A percentile compares a stretch with the other conserved stretches of the same genome.
phyloP scores from a whole-genome alignment of 192 early-diverging fungal species.

The Spizellomyces punctatus region DNA sequence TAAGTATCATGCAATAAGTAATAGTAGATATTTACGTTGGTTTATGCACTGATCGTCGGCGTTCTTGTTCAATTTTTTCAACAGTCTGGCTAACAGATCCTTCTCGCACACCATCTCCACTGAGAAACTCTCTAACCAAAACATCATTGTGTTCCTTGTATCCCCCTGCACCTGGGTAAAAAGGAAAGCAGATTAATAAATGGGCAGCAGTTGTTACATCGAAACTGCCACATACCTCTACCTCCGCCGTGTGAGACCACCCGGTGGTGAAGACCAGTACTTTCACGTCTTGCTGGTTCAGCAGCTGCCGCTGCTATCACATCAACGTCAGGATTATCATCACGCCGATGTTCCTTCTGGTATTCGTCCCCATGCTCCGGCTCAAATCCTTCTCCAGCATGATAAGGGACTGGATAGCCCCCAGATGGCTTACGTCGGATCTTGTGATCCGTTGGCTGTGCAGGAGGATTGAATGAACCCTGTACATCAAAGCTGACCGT shows the following conservation, averaged over 20 bases:
- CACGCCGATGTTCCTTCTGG: not conserved
- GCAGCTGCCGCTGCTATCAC: conserved; percentile 18
- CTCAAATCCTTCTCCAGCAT: not conserved
- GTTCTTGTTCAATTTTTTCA: too few species aligned
- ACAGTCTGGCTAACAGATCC: too few species aligned
- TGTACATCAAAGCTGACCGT: not conserved
- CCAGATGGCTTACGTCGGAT: conserved; percentile 9
- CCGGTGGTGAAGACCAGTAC: not conserved
- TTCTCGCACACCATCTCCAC: too few species aligned
- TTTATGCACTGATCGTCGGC: too few species aligned
- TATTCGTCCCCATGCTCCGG: too few species aligned
- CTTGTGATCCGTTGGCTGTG: not conserved
- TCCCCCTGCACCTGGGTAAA: not conserved
- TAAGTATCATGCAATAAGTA: too few species aligned
- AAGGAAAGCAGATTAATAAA: too few species aligned
- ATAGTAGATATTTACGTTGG: too few species aligned
- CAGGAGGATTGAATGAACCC: not conserved
- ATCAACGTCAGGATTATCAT: not conserved
- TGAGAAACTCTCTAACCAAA: not conserved
- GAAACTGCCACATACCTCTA: not conserved
- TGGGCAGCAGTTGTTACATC: too few species aligned
- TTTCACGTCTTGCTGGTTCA: conserved; percentile 11
- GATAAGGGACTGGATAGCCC: not conserved
- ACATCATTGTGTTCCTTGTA: conserved; percentile 10
- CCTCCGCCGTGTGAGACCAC: not conserved